Base-by-base conservation (phyloP, 768 basidiomycete genomes). In the Leccinum sublutescens region DNA sequence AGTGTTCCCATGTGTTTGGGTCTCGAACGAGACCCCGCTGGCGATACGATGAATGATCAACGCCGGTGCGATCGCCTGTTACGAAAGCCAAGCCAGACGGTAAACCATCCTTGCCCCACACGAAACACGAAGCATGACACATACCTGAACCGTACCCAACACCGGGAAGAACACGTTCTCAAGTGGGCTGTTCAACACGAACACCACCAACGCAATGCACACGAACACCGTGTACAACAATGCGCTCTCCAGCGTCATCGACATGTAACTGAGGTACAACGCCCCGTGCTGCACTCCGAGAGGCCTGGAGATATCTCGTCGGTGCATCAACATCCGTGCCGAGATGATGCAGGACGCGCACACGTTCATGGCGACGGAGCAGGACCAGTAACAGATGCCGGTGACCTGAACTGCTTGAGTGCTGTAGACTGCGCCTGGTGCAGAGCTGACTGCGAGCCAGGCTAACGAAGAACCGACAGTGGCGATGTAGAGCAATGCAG, bases 201-300 rank as follows among this genome's bases (percentile, higher is more conserved):
- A 68, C 12, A 60, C 57, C 1, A 60, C 31, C 43, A 70, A 10
- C 1, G 61, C 58, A 2, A 63, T 11, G 23, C 68, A 34, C 14
- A 17, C 60, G 6, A 62, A 63, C 19, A 29, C 31, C 0, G 68
- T 62, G 23, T 69, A 69, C 33, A 69, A 31, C 50, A 56, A 0
- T 0, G 68, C 68, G 56, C 68, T 68, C 56, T 69, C 68, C 48
- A 69, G 63, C 21, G 66, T 65, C 68, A 69, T 65, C 1, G 66
- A 58, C 66, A 70, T 65, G n/a, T 65, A 69, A 2, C 58, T 31
- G 38, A 69, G 48, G 36, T 70, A 68, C 19, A 69, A 68, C 19
- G 53, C 17, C 2, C 63, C 68, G 8, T 65, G 66, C 1, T 47
- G 55, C 0, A 55, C 45, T 1, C 66, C 66, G 50, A 62, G 14